Conservation (phyloP, 2,329 filamentous ascomycete species). For the Rosellinia necatrix region DNA sequence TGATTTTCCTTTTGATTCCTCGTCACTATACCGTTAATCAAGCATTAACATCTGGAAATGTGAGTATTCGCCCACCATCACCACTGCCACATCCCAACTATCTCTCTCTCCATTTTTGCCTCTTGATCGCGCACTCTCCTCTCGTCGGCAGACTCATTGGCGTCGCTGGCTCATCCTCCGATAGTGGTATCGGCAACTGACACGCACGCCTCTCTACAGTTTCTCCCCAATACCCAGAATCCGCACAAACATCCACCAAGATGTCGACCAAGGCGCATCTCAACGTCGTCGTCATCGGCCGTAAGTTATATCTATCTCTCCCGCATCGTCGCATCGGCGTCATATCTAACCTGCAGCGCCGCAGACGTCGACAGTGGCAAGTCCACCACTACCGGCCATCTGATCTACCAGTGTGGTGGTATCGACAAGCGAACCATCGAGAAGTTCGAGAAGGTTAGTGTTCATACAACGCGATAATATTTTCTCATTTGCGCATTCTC, state of each 20-base stretch:
- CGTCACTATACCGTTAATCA: conserved; percentile 48
- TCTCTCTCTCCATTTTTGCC: conserved; percentile 3
- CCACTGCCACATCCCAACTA: not conserved
- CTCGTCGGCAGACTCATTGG: not conserved
- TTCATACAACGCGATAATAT: conserved; percentile 24
- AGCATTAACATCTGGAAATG: conserved; percentile 45
- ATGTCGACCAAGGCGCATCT: conserved; percentile 78
- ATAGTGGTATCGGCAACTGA: conserved; percentile 10
- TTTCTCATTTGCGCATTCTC: conserved; percentile 23
- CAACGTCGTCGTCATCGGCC: conserved; percentile 93
- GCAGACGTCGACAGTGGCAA: conserved; percentile 57
- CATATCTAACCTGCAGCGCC: conserved; percentile 20
- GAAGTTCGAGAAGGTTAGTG: conserved; percentile 99
- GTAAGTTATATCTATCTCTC: conserved; percentile 38
- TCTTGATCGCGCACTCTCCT: not conserved
- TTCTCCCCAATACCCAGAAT: conserved; percentile 42
- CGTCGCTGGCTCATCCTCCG: not conserved
- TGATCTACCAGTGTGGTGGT: conserved; percentile 99
- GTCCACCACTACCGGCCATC: conserved; percentile 68
- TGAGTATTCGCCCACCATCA: conserved; percentile 30
- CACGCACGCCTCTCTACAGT: conserved; percentile 10
- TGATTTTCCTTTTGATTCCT: conserved; percentile 40
- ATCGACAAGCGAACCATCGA: conserved; percentile 99
- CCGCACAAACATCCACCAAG: conserved; percentile 14
- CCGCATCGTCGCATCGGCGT: not conserved